phyloP scores from a whole-genome alignment of 495 filamentous ascomycete genomes.

The Neurospora cerealis region DNA sequence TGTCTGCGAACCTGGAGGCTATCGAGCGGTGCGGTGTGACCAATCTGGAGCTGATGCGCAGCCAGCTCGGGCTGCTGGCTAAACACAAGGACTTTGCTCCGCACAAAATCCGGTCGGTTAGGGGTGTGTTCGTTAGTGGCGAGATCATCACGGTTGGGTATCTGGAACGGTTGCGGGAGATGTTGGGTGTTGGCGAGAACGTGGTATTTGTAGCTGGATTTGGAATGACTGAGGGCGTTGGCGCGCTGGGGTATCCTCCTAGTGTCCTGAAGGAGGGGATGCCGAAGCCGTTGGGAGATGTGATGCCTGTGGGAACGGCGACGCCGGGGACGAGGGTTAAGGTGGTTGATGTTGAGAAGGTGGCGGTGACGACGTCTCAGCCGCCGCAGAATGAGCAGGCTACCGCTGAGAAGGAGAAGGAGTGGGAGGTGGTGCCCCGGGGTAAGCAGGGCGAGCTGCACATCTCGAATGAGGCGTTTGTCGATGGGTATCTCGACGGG shows the following conservation, averaged over 20 bases:
- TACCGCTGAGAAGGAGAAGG: not conserved
- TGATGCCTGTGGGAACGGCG: not conserved
- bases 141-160: not conserved
- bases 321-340: not conserved
- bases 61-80: not conserved
- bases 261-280: not conserved
- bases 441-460: not conserved
- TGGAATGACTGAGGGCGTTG: not conserved
- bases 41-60: not conserved
- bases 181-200: not conserved
- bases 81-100: not conserved
- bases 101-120: not conserved
- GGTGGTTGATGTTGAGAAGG: not conserved
- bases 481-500: not conserved
- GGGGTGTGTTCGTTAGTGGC: not conserved
- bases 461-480: not conserved
- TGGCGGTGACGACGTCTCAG: not conserved
- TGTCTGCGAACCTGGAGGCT: not conserved
- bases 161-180: not conserved
- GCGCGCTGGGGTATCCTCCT: not conserved
- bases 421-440: not conserved
- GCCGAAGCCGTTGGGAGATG: not conserved
- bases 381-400: not conserved
- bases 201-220: not conserved
- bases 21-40: not conserved